Evolutionary conservation across 2,329 filamentous ascomycete species (phyloP).

Genomic region (Colletotrichum limetticola): DNA sequence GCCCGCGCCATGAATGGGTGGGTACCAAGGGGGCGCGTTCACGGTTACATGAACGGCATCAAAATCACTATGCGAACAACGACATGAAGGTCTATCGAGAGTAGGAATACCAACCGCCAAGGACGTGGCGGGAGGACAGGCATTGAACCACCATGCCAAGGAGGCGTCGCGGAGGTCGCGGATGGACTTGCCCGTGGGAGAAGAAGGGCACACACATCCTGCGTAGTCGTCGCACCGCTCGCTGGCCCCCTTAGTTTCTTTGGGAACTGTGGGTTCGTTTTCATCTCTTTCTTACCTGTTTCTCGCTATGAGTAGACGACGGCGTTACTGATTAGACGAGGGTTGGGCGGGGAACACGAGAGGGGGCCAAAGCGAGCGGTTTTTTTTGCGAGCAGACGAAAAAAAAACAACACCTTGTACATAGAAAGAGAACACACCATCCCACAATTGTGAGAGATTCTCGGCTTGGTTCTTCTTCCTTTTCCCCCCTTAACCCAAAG

Average conservation of each 20-base stretch:
- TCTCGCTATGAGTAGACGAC: background rate
- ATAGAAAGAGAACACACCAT: conserved; percentile 17
- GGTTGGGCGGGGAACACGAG: background rate
- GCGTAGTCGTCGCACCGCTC: conserved; percentile 28
- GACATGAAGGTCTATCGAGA: background rate
- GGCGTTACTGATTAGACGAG: background rate
- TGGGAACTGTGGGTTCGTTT: too few species aligned
- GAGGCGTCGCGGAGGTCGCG: conserved; percentile 7
- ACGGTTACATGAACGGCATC: background rate
- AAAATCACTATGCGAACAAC: background rate
- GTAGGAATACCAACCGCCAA: background rate
- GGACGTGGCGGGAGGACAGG: background rate
- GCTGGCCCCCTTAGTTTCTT: conserved; percentile 2
- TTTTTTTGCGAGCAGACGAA: conserved; percentile 32
- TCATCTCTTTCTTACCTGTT: background rate
- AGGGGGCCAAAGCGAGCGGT: background rate
- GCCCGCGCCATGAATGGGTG: background rate
- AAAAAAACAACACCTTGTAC: conserved; percentile 3
- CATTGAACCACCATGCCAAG: background rate
- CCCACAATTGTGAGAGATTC: conserved; percentile 15
- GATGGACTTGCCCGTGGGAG: background rate
- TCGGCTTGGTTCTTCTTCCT: conserved; percentile 1
- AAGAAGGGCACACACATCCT: background rate
- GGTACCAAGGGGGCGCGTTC: background rate
- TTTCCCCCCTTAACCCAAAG: background rate